Base-by-base conservation (phyloP, 768 basidiomycete genomes). In the Russula olivacea region DNA sequence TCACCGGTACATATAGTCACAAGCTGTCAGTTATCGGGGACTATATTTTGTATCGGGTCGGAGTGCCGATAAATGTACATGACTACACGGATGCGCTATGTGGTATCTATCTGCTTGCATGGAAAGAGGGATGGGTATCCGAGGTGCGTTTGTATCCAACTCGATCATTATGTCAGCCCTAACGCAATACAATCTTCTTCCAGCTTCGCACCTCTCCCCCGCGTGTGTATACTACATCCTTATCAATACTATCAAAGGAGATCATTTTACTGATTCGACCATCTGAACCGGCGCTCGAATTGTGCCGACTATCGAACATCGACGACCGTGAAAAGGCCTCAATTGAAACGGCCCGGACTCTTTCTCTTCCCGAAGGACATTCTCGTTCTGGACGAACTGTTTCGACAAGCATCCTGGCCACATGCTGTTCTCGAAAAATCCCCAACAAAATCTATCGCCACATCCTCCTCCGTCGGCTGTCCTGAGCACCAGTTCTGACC, bases 11-110 rank as follows among this genome's bases (percentile, higher is more conserved):
- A 17, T 34, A 36, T 8, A 53, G 30, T 11, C 28, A 57, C 40
- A 57, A 36, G 12, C 30, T 57, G 28, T 62, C 55, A 3, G 49
- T 62, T 4, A 62, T 62, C 40, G 61, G 61, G 5, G 61, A 62
- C 55, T 57, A 62, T 32, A 61, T 62, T 38, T 41, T 62, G 11
- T 62, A 50, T 23, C 47, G 55, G 55, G 61, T 61, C 23, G 61
- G 61, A 8, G 41, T 6, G 2, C 49, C 61, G 11, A 30, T 2
- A 30, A 5, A 30, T 30, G 3, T 30, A 5, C n/a, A 1, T 19
- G 38, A 43, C 6, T 28, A 56, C 34, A 4, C 0, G 11, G 38
- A 19, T 14, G 40, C 49, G 32, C 28, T 57, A 19, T 57, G 55
- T 9, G 34, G 19, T 28, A 57, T 57, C 49, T 62, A 62, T 23